phyloP scores from a whole-genome alignment of 2,329 filamentous ascomycete species.

The Cryphonectria nitschkei region DNA sequence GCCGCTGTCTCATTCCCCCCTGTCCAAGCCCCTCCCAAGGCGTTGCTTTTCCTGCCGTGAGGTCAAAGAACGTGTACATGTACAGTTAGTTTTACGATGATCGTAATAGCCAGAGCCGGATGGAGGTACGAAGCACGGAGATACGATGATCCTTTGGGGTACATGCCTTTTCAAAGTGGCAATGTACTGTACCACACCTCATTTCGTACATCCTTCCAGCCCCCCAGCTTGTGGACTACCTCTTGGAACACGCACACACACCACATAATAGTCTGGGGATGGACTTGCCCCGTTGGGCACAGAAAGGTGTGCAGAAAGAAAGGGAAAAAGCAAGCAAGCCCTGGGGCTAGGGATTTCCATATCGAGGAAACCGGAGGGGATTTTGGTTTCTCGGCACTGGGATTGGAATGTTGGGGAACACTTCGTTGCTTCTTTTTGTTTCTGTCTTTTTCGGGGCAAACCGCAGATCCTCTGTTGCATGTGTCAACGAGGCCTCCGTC shows the following conservation, averaged over 20 bases:
- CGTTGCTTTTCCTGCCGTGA: background rate
- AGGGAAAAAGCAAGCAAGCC: background rate
- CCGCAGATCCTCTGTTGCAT: background rate
- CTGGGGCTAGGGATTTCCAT: background rate
- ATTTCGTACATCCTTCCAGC: background rate
- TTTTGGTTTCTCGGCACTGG: background rate
- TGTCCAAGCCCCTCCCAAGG: background rate
- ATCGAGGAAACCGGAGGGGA: background rate
- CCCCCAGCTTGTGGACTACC: background rate
- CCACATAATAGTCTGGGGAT: background rate
- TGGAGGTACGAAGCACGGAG: background rate
- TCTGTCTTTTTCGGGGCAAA: background rate
- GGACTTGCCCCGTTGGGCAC: background rate
- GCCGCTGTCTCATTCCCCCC: background rate
- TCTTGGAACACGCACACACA: background rate
- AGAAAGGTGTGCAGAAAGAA: background rate
- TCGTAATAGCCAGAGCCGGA: background rate
- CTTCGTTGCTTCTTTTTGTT: background rate
- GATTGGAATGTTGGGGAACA: background rate
- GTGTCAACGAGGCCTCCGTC: background rate
- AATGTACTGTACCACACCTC: background rate
- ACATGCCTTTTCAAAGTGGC: background rate
- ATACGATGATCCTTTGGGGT: background rate
- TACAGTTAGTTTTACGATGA: background rate
- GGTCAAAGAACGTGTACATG: background rate